Base-by-base conservation (phyloP, 495 filamentous ascomycete genomes). In the Penicillium fimorum region DNA sequence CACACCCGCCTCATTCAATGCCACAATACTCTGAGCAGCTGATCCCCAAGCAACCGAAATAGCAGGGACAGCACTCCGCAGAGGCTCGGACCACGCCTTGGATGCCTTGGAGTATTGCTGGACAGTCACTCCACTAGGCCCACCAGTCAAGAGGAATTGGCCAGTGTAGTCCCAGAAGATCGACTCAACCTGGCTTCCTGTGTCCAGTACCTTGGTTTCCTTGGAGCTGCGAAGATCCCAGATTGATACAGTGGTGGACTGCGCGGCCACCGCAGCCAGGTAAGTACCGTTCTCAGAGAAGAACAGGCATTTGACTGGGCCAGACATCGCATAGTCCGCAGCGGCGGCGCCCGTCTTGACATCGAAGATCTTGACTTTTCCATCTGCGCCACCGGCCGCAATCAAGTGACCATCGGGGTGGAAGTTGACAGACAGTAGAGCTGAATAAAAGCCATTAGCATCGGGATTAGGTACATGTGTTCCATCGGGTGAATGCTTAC, bases 221-320 rank as follows among this genome's bases (percentile, higher is more conserved):
- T 85, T 84, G 32, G 86, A 84, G 70, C 91, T 96, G 54, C 94
- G 88, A 40, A 98, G 79, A 72, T 97, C 92, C 79, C 92, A 97
- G 56, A 98, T 85, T 8, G 86, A 85, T 49, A 96, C 85, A 17
- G 78, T 86, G 8, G 84, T 88, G 46, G 88, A 87, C 20, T 85
- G 85, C 62, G 87, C 84, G 22, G 82, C 82, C 15, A 85, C 83
- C 1, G 89, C 84, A 10, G 95, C 94, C 59, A 98, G 84, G 87
- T 91, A 97, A 57, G 87, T 93, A n/a, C 94, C 94, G 58, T 97
- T 98, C 71, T 98, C 95, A 0, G 92, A 97, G 76, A 98, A 98
- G 60, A 84, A 77, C 7, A 98, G 72, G 29, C 83, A 80, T 61
- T 86, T 83, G 29, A 96, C 81, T 0, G 90, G 82, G 2, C 82